phyloP scores from a whole-genome alignment of 2,329 filamentous ascomycete species.

The Atkinsonella hypoxylon region DNA sequence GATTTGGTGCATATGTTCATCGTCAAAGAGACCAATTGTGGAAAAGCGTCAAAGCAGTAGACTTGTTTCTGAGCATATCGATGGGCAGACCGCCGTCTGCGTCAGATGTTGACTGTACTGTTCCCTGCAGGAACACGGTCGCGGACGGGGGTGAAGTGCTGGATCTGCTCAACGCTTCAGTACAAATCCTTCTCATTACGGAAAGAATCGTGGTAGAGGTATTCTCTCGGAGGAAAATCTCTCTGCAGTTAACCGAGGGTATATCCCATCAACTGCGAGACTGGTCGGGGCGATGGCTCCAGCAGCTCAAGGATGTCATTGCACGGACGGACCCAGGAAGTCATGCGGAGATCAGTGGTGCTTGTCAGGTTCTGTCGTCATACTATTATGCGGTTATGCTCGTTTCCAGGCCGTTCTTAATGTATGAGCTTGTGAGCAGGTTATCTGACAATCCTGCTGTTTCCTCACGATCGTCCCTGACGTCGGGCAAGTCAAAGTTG shows the following conservation, averaged over 20 bases:
- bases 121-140: slow-evolving; percentile 29
- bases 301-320: slow-evolving; percentile 28
- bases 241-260: slow-evolving; percentile 38
- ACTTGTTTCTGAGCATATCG: slow-evolving; percentile 39
- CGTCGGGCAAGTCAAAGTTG: slow-evolving; percentile 35
- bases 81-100: slow-evolving; percentile 43
- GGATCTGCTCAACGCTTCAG: slow-evolving; percentile 38
- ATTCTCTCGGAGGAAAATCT: slow-evolving; percentile 41
- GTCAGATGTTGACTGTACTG: slow-evolving; percentile 42
- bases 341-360: slow-evolving; percentile 27
- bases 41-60: slow-evolving; percentile 40
- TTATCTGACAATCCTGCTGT: slow-evolving; percentile 23
- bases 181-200: slow-evolving; percentile 39
- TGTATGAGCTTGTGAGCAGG: slow-evolving; percentile 39
- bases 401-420: slow-evolving; percentile 41
- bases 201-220: slow-evolving; percentile 39
- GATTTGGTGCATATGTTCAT: slow-evolving; percentile 33
- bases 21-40: slow-evolving; percentile 36
- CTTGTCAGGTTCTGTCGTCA: slow-evolving; percentile 38
- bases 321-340: slow-evolving; percentile 10
- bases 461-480: slow-evolving; percentile 12
- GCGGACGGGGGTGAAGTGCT: slow-evolving; percentile 26
- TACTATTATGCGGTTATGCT: slow-evolving; percentile 49
- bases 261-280: slow-evolving; percentile 40
- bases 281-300: slow-evolving; percentile 38